Conservation (phyloP, 352 stramenopile species). For the Thalassiosira mediterranea region DNA sequence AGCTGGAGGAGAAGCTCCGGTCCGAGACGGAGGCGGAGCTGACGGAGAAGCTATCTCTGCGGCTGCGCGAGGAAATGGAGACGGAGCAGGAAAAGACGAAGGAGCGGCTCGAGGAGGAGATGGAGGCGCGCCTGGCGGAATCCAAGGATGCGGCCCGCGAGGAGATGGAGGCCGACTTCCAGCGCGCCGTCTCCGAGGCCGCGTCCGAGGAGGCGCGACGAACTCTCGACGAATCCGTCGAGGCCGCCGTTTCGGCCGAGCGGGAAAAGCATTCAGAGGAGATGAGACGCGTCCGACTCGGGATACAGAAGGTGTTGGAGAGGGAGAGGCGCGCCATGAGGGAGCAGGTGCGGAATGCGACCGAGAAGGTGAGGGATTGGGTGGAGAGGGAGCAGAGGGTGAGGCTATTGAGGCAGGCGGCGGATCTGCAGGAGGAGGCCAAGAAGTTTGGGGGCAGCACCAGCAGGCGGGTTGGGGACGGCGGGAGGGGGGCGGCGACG, state of each 20-base stretch:
- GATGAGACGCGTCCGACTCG: slow-evolving; percentile 34
- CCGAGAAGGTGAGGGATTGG: slow-evolving; percentile 37
- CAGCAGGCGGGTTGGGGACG: slow-evolving; percentile 7
- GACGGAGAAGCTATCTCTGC: slow-evolving; percentile 1
- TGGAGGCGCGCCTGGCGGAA: slow-evolving; percentile 20
- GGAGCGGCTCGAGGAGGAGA: slow-evolving; percentile 8
- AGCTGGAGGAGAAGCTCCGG: slow-evolving; percentile 22
- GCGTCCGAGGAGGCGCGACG: slow-evolving; percentile 6
- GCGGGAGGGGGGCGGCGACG: background rate
- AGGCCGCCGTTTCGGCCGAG: slow-evolving; percentile 14
- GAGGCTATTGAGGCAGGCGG: slow-evolving; percentile 26
- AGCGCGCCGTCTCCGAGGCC: slow-evolving; percentile 12
- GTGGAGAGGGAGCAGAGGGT: slow-evolving; percentile 31
- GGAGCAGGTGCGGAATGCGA: slow-evolving; percentile 31
- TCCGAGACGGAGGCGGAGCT: slow-evolving; percentile 17
- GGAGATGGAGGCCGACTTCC: slow-evolving; percentile 6
- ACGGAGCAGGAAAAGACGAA: slow-evolving; percentile 1
- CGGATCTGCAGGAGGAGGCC: slow-evolving; percentile 25
- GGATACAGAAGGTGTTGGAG: slow-evolving; percentile 40
- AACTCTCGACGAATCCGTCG: slow-evolving; percentile 12
- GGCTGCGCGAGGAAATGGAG: slow-evolving; percentile 4
- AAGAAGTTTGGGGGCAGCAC: slow-evolving; percentile 17
- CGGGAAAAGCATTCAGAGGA: slow-evolving; percentile 25
- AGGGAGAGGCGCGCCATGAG: slow-evolving; percentile 44
- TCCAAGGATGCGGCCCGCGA: background rate